Percentiles rank a stretch among this genome's conserved stretches.
phyloP scores from a whole-genome alignment of 2,329 filamentous ascomycete species.

The Ploettnerulaceae sp. region DNA sequence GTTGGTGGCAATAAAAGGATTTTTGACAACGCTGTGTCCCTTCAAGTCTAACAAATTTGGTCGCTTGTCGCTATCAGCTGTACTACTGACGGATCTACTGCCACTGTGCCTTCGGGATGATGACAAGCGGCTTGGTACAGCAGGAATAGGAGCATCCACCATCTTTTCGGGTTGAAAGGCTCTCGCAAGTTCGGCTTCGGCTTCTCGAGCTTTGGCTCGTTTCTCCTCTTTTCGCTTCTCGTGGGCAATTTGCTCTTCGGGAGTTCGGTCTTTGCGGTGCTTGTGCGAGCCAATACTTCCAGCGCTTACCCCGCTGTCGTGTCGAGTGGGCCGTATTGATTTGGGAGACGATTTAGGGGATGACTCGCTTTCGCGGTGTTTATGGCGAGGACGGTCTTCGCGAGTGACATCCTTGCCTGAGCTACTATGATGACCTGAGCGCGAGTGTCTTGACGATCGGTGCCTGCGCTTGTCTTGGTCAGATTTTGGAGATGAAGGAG shows the following conservation, averaged over 20 bases:
- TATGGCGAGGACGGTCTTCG: constrained; percentile 15
- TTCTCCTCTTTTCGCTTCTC: constrained; percentile 30
- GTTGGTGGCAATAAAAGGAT: constrained; percentile 22
- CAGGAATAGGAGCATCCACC: constrained; percentile 7
- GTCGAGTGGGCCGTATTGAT: constrained; percentile 19
- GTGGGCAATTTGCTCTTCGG: constrained; percentile 32
- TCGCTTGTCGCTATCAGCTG: constrained; percentile 17
- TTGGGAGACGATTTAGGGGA: constrained; percentile 14
- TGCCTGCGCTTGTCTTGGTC: constrained; percentile 21
- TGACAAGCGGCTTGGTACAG: constrained; percentile 17
- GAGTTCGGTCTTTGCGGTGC: constrained; percentile 23
- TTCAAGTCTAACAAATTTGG: constrained; percentile 23
- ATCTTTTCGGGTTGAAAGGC: constrained; percentile 11
- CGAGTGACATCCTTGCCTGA: constrained; percentile 16
- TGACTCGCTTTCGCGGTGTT: constrained; percentile 25
- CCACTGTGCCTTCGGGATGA: constrained; percentile 19
- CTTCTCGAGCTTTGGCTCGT: constrained; percentile 18
- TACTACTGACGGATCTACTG: constrained; percentile 11
- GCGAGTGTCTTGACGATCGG: constrained; percentile 24
- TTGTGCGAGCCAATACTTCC: constrained; percentile 25
- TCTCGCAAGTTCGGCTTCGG: constrained; percentile 9
- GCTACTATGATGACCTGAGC: constrained; percentile 18
- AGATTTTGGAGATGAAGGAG: constrained; percentile 18
- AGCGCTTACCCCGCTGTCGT: constrained; percentile 30
- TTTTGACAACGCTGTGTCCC: constrained; percentile 28